Base-by-base conservation (phyloP, 768 basidiomycete genomes). In the Cystofilobasidium bisporidii region DNA sequence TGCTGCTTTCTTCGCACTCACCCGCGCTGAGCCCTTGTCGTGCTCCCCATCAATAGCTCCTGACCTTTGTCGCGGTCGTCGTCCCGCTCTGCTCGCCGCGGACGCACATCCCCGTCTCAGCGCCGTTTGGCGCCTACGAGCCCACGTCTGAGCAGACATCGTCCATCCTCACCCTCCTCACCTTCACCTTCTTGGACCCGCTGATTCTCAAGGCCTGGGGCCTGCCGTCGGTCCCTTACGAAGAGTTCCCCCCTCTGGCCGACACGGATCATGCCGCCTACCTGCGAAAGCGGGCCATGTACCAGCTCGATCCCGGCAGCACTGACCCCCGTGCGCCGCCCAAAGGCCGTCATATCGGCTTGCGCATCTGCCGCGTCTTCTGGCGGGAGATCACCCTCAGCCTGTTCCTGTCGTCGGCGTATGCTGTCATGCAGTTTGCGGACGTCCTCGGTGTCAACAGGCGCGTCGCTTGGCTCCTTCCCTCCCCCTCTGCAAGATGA, bases 281-380 rank as follows among this genome's bases (percentile, higher is more conserved):
- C 77, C 79, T 79, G 71, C 74, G 75, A 47, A 63, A 72, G 66
- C 65, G 75, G 71, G 71, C 75, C 33, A 72, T 78, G 57, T 45
- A 63, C 43, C 70, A 69, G 33, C 72, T 81, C 0, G 82, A 83
- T 72, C 73, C 78, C 14, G 78, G 78, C 62, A 61, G 69, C 6
- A 71, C 76, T 26, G 64, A 71, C 62, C 67, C 71, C 36, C 71
- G 73, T 36, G 80, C 79, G 6, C 74, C 77, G 0, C 79, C 79
- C 65, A 77, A 74, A 11, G 50, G 43, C 36, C 72, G 79, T 2
- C 81, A 83, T 71, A 61, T 85, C 9, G 79, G 83, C 69, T 80
- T 79, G 66, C 79, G 81, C 17, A 72, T 85, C 33, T 70, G 82
- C 69, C 75, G 77, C n/a, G 75, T 78, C 26, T 76, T 73, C 64